These are phyloP conservation scores for Saccharomycopsis fibuligera DNA, from an alignment of 805 yeast species.

Conservation along the genomic window DNA sequence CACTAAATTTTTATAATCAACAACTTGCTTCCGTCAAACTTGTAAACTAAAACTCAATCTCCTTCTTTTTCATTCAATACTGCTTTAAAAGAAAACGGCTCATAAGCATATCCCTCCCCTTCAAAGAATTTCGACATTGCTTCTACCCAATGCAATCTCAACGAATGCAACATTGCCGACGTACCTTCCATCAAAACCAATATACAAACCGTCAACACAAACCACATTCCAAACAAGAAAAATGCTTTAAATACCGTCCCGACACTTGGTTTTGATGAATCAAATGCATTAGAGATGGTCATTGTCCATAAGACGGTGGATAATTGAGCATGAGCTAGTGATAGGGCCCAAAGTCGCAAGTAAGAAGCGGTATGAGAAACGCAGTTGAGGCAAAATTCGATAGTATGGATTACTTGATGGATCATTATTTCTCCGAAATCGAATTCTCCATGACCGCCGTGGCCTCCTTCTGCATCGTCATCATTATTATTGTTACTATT, in stretches of 20 bases:
- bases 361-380: slow-evolving; percentile 98
- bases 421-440: slow-evolving; percentile 91
- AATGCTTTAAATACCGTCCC: slow-evolving; percentile 72
- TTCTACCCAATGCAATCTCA: slow-evolving; percentile 99
- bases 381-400: slow-evolving; percentile 94
- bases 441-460: slow-evolving; percentile 46
- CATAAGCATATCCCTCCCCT: slow-evolving; percentile 90
- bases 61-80: too few relatives aligned
- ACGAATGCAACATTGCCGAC: slow-evolving; percentile 97
- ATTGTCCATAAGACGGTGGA: slow-evolving; percentile 94
- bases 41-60: too few relatives aligned
- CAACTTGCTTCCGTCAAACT: too few relatives aligned
- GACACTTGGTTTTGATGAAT: slow-evolving; percentile 37
- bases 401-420: slow-evolving; percentile 95
- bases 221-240: slow-evolving; percentile 89
- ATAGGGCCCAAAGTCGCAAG: slow-evolving; percentile 92
- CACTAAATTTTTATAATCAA: too few relatives aligned
- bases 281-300: slow-evolving; percentile 83
- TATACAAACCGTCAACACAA: slow-evolving; percentile 81
- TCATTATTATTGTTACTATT: slow-evolving; percentile 37
- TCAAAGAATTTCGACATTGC: slow-evolving; percentile 97
- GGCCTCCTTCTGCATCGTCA: slow-evolving; percentile 44
- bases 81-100: slow-evolving; percentile 69
- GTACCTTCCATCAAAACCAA: slow-evolving; percentile 98
- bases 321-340: slow-evolving; percentile 93